Conservation (phyloP, 1,284 basidiomycete genomes). For the Gomphus bonarii region DNA sequence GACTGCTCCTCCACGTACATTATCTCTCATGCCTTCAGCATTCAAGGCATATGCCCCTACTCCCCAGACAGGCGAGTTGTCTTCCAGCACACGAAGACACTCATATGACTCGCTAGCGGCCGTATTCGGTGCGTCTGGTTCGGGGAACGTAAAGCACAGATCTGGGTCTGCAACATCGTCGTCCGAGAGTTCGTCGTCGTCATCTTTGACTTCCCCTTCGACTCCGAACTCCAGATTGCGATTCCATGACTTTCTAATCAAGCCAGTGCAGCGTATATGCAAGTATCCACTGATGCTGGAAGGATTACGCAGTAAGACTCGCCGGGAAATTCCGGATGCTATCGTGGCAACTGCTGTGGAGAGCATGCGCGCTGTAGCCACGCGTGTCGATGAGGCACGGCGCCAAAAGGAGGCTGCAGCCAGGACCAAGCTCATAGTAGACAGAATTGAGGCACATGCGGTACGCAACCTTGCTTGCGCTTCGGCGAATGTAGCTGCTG, state of each 20-base stretch:
- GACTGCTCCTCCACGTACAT: background rate
- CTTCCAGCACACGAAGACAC: constrained; percentile 1
- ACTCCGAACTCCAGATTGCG: constrained; percentile 27
- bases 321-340: constrained; percentile 23
- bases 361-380: constrained; percentile 8
- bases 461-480: constrained; percentile 12
- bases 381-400: constrained; percentile 26
- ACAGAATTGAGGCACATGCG: constrained; percentile 24
- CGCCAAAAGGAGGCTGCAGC: constrained; percentile 45
- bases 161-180: background rate
- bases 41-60: background rate
- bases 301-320: constrained; percentile 40
- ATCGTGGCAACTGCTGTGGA: constrained; percentile 22
- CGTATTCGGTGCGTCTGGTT: constrained; percentile 2
- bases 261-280: constrained; percentile 83
- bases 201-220: background rate
- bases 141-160: background rate
- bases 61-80: background rate
- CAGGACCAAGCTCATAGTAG: constrained; percentile 21
- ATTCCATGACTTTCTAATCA: constrained; percentile 79
- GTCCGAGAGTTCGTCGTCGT: background rate
- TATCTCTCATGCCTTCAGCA: background rate
- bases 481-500: background rate
- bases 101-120: constrained; percentile 6
- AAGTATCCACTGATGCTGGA: constrained; percentile 85